Percentiles rank a stretch among this genome's conserved stretches.
Evolutionary conservation across 306 rosid genomes (phyloP).

Genomic region (Senna tora): DNA sequence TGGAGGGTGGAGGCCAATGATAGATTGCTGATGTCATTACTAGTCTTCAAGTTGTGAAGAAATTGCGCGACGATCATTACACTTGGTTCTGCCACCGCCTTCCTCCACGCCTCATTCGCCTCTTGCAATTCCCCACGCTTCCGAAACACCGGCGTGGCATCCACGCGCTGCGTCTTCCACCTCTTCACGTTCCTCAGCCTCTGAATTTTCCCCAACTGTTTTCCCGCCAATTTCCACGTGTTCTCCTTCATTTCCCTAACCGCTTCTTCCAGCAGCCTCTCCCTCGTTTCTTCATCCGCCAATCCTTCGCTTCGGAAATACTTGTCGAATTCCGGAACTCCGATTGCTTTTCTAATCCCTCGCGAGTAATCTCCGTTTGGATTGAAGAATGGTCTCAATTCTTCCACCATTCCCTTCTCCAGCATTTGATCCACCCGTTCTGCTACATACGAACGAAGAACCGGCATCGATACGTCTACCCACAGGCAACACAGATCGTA

Average conservation of each 20-base stretch:
- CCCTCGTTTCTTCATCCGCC: constrained; percentile 19
- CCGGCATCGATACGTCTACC: constrained; percentile 57
- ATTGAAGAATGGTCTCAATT: constrained; percentile 46
- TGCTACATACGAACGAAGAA: constrained; percentile 49
- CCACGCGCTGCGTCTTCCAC: constrained; percentile 58
- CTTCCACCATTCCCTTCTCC: constrained; percentile 59
- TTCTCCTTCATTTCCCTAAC: constrained; percentile 54
- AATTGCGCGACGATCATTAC: constrained; percentile 44
- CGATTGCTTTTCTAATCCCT: constrained; percentile 73
- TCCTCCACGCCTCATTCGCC: constrained; percentile 57
- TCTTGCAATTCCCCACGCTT: constrained; percentile 43
- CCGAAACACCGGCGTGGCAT: constrained; percentile 59
- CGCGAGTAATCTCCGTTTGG: constrained; percentile 47
- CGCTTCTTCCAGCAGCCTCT: constrained; percentile 46
- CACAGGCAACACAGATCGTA: constrained; percentile 64
- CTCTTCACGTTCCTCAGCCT: constrained; percentile 48
- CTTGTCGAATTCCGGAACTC: constrained; percentile 64
- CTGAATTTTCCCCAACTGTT: constrained; percentile 59
- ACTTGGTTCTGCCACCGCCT: constrained; percentile 53
- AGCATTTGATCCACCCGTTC: constrained; percentile 67
- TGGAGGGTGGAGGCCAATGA: constrained; percentile 13
- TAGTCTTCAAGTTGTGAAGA: constrained; percentile 24
- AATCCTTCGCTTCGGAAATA: constrained; percentile 49
- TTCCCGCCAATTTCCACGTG: constrained; percentile 53
- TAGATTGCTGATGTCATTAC: background rate